Evolutionary conservation across 2,329 filamentous ascomycete species (phyloP).

Genomic region (Rhynchosporium secalis): DNA sequence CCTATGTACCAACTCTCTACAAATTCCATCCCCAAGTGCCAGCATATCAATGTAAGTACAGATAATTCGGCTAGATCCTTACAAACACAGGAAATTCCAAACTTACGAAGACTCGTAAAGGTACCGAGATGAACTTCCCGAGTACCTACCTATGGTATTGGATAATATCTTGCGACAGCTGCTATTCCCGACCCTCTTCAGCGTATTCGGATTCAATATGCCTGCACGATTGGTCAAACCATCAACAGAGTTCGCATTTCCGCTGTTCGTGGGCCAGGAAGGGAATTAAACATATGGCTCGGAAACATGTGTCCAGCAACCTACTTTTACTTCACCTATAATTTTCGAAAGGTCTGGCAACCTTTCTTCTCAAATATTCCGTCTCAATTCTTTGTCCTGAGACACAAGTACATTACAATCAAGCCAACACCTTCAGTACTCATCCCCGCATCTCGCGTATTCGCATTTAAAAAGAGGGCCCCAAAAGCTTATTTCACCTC

Average conservation of each 20-base stretch:
- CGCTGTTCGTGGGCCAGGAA: conserved; percentile 10
- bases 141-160: background rate
- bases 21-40: too few relatives aligned
- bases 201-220: conserved; percentile 17
- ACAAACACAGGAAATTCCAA: too few relatives aligned
- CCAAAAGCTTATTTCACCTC: conserved; percentile 10
- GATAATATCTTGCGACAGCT: background rate
- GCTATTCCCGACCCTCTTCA: background rate
- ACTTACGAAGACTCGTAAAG: too few relatives aligned
- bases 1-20: too few relatives aligned
- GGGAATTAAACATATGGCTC: background rate
- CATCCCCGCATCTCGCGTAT: conserved; percentile 2
- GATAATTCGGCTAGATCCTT: too few relatives aligned
- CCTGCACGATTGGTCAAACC: conserved; percentile 2
- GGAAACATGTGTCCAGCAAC: background rate
- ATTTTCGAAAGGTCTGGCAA: background rate
- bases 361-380: background rate
- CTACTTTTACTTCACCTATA: background rate
- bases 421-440: background rate
- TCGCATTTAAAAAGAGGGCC: background rate
- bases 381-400: background rate
- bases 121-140: too few relatives aligned
- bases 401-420: background rate
- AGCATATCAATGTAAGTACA: too few relatives aligned
- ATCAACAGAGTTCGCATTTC: background rate